These are phyloP conservation scores for Aspergillus sp. DNA, from an alignment of 2,329 filamentous ascomycete genomes.

Conservation along the genomic window DNA sequence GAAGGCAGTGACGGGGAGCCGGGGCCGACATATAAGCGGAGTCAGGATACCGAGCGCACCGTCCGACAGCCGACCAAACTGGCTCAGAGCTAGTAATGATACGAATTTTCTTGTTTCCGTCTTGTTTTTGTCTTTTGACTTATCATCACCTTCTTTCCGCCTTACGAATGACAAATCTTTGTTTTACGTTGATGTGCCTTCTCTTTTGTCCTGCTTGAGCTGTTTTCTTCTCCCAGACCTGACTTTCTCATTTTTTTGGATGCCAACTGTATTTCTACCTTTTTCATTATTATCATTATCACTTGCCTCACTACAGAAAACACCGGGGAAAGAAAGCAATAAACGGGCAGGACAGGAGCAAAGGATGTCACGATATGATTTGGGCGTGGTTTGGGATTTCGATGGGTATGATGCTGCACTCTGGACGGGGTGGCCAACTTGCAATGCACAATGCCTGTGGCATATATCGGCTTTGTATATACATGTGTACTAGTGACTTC, in stretches of 20 bases:
- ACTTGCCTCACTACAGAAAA: neutral
- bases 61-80: conserved; percentile 21
- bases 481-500: conserved; percentile 8
- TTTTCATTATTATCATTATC: conserved; percentile 7
- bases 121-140: conserved; percentile 5
- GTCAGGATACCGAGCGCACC: conserved; percentile 14
- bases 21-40: conserved; percentile 27
- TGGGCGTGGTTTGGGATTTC: conserved; percentile 6
- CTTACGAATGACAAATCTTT: conserved; percentile 16
- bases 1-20: conserved; percentile 60
- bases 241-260: conserved; percentile 5
- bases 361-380: conserved; percentile 12
- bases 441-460: conserved; percentile 9
- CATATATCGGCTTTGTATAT: conserved; percentile 17
- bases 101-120: conserved; percentile 2
- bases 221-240: conserved; percentile 5
- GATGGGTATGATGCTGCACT: conserved; percentile 5
- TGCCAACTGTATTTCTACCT: conserved; percentile 20
- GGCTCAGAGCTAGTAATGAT: conserved; percentile 22
- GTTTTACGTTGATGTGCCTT: conserved; percentile 16
- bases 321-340: conserved; percentile 7
- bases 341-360: conserved; percentile 3
- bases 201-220: conserved; percentile 3
- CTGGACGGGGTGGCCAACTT: conserved; percentile 4
- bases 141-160: conserved; percentile 1